Percentiles rank a stretch among this genome's conserved stretches.
phyloP scores from a whole-genome alignment of 1,139 yeast species.

The Pichia sp. region DNA sequence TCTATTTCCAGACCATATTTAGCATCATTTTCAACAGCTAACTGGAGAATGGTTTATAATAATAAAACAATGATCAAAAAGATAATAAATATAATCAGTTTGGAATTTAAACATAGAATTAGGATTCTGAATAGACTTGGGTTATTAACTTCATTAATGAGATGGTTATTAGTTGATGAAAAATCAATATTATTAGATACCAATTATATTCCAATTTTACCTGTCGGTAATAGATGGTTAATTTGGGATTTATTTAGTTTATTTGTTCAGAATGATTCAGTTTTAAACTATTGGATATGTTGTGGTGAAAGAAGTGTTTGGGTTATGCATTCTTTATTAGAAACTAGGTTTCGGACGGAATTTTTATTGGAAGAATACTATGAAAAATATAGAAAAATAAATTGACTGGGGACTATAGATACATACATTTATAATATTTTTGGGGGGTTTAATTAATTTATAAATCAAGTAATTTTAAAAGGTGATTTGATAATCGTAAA shows the following conservation, averaged over 20 bases:
- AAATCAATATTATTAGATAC: slow-evolving; percentile 66
- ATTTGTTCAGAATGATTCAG: slow-evolving; percentile 68
- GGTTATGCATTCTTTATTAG: slow-evolving; percentile 81
- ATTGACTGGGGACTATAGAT: background rate
- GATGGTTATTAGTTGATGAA: slow-evolving; percentile 80
- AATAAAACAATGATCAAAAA: slow-evolving; percentile 33
- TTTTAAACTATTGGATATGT: slow-evolving; percentile 80
- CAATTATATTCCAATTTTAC: slow-evolving; percentile 82
- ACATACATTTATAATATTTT: too few relatives aligned
- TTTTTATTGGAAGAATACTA: slow-evolving; percentile 74
- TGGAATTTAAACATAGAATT: slow-evolving; percentile 80
- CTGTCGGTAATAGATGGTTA: slow-evolving; percentile 36
- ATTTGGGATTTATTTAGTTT: slow-evolving; percentile 30
- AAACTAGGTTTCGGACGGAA: slow-evolving; percentile 88
- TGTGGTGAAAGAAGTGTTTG: slow-evolving; percentile 93
- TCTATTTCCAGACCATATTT: slow-evolving; percentile 89
- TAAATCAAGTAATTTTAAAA: too few relatives aligned
- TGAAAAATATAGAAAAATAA: slow-evolving; percentile 13
- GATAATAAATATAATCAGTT: slow-evolving; percentile 38
- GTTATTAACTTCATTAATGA: slow-evolving; percentile 60
- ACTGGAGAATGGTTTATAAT: slow-evolving; percentile 53
- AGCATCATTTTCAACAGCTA: slow-evolving; percentile 82
- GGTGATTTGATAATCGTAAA: too few relatives aligned
- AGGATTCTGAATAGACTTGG: slow-evolving; percentile 77
- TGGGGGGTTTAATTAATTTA: too few relatives aligned